These are phyloP conservation scores for Fusarium proliferatum DNA, from an alignment of 2,329 filamentous ascomycete species.

Conservation along the genomic window DNA sequence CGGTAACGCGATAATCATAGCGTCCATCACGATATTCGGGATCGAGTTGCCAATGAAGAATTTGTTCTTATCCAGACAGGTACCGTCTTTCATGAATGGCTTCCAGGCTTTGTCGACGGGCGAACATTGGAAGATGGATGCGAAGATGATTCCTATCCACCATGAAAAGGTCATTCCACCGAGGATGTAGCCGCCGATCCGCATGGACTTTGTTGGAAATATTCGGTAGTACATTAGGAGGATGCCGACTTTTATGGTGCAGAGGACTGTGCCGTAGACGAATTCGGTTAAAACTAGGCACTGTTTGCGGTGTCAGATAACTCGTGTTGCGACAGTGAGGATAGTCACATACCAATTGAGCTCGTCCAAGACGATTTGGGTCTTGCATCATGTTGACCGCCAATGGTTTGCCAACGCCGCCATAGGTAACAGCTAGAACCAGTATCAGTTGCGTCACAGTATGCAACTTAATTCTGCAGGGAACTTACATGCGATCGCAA, in stretches of 20 bases:
- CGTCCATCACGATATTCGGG: conserved; percentile 6
- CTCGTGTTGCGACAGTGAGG: rapidly evolving
- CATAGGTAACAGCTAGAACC: background rate
- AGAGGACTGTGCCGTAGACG: conserved; percentile 7
- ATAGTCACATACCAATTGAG: background rate
- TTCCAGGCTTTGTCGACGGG: conserved; percentile 8
- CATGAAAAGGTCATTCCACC: background rate
- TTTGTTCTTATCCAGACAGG: conserved; percentile 4
- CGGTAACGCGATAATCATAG: background rate
- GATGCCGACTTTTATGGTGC: background rate
- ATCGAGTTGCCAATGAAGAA: conserved; percentile 8
- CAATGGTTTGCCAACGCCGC: conserved; percentile 4
- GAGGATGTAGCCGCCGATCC: background rate
- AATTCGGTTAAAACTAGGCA: conserved; percentile 2
- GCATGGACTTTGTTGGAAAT: conserved; percentile 7
- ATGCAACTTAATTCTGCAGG: background rate
- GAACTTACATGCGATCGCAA: background rate
- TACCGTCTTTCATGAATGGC: background rate
- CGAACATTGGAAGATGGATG: conserved; percentile 6
- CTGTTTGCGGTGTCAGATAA: background rate
- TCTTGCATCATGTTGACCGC: conserved; percentile 7
- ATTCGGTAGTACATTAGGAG: conserved; percentile 2
- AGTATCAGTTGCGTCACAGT: too few species aligned
- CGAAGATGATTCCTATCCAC: conserved; percentile 6
- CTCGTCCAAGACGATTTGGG: background rate